phyloP scores from a whole-genome alignment of 1,284 basidiomycete species.

The Coriolopsis trogii region DNA sequence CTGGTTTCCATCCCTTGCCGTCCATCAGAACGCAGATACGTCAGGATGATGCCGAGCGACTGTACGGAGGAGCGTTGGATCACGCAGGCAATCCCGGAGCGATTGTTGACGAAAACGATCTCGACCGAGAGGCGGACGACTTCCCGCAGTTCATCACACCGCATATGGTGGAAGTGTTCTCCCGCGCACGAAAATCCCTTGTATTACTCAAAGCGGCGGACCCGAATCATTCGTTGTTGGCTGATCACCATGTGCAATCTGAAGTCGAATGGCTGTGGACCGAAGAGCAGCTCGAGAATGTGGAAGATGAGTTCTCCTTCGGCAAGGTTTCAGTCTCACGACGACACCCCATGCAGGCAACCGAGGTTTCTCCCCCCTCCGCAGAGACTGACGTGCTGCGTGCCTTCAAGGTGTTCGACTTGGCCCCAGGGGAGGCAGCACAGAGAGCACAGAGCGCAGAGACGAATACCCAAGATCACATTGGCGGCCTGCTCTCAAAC shows the following conservation, averaged over 20 bases:
- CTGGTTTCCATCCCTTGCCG: neutral
- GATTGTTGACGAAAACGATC: conserved; percentile 9
- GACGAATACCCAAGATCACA: too few relatives aligned
- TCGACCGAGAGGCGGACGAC: conserved; percentile 37
- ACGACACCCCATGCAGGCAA: too few relatives aligned
- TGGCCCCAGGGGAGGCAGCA: conserved; percentile 61
- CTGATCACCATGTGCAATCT: conserved; percentile 27
- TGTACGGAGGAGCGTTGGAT: neutral
- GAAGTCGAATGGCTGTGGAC: conserved; percentile 72
- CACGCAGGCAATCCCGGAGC: conserved; percentile 10
- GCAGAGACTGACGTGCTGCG: conserved; percentile 45
- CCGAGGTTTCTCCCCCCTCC: too few relatives aligned
- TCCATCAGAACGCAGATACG: conserved; percentile 17
- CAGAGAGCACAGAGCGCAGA: too few relatives aligned
- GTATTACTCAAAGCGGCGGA: conserved; percentile 61
- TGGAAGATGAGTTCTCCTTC: conserved; percentile 39
- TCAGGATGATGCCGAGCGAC: neutral
- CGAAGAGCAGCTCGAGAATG: conserved; percentile 46
- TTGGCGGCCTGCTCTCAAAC: conserved; percentile 17
- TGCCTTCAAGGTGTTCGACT: conserved; percentile 62
- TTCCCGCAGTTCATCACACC: conserved; percentile 65
- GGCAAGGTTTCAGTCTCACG: too few relatives aligned
- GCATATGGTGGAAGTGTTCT: conserved; percentile 51
- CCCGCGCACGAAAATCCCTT: conserved; percentile 67
- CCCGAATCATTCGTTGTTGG: conserved; percentile 59